Evolutionary conservation across 306 rosid species (phyloP).

Genomic region (Prunus armeniaca): DNA sequence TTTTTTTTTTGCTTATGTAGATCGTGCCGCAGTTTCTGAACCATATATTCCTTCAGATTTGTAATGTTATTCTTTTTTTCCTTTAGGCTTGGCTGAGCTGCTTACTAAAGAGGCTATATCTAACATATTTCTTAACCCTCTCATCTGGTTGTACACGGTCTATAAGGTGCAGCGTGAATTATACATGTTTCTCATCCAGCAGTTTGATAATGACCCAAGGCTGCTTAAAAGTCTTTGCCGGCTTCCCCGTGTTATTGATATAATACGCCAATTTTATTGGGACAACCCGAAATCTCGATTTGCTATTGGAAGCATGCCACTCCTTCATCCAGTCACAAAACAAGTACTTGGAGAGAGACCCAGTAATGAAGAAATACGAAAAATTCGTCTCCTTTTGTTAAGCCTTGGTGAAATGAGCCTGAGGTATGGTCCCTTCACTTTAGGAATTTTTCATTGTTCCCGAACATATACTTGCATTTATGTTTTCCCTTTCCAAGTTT

Average conservation of each 20-base stretch:
- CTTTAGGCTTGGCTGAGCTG: conserved; percentile 70
- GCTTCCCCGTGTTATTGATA: conserved; percentile 84
- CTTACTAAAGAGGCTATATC: conserved; percentile 81
- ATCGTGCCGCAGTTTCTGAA: conserved; percentile 13
- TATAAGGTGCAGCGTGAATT: conserved; percentile 92
- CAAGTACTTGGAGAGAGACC: conserved; percentile 58
- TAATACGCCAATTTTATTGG: conserved; percentile 75
- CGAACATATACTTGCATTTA: not conserved
- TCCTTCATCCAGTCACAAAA: conserved; percentile 46
- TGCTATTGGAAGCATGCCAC: conserved; percentile 50
- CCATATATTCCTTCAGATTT: conserved; percentile 9
- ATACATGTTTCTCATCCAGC: conserved; percentile 93
- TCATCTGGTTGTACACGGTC: conserved; percentile 71
- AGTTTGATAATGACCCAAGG: conserved; percentile 90
- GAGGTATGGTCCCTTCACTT: conserved; percentile 44
- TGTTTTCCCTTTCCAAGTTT: conserved; percentile 17
- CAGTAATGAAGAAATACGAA: conserved; percentile 73
- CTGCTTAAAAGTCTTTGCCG: conserved; percentile 71
- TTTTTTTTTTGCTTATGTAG: not conserved
- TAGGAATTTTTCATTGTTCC: not conserved
- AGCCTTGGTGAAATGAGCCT: conserved; percentile 99
- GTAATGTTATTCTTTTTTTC: conserved; percentile 16
- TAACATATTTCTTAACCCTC: conserved; percentile 86
- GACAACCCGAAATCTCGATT: conserved; percentile 54
- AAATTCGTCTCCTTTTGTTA: conserved; percentile 92